These are phyloP conservation scores for Skeletonema costatum DNA, from an alignment of 108 stramenopile genomes.

Conservation along the genomic window DNA sequence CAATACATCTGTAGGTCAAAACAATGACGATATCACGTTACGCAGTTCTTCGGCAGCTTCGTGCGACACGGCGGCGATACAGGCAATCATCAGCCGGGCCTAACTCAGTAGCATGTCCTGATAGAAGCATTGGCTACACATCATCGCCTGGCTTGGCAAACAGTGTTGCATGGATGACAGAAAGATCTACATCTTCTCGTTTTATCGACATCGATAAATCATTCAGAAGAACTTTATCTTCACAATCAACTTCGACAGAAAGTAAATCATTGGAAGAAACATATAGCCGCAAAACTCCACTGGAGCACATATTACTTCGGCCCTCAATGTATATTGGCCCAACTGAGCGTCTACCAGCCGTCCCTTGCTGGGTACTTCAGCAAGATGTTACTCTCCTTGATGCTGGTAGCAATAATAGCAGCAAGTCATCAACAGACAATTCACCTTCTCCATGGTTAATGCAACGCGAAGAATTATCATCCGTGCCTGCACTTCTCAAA, in stretches of 20 bases:
- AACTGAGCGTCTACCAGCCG: slow-evolving; percentile 50
- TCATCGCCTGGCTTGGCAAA: not conserved
- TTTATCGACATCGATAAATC: not conserved
- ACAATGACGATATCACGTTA: not conserved
- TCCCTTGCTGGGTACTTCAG: slow-evolving; percentile 79
- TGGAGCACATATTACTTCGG: slow-evolving; percentile 70
- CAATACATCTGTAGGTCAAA: not conserved
- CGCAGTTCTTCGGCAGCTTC: not conserved
- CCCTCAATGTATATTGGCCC: slow-evolving; percentile 76
- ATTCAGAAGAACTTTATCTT: not conserved
- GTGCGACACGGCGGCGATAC: not conserved
- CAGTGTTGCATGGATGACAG: not conserved
- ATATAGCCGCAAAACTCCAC: slow-evolving; percentile 66
- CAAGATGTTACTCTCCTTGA: slow-evolving; percentile 33
- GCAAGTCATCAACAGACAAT: not conserved
- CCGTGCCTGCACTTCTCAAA: slow-evolving; percentile 70
- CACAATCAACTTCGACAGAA: not conserved
- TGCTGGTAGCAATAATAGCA: not conserved
- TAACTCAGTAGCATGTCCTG: not conserved
- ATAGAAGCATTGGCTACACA: not conserved
- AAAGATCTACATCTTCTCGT: not conserved
- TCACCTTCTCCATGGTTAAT: slow-evolving; percentile 19
- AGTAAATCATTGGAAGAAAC: slow-evolving; percentile 36
- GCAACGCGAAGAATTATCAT: slow-evolving; percentile 33
- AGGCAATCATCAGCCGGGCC: not conserved